Base-by-base conservation (phyloP, 1,284 basidiomycete genomes). In the Papiliotrema fonsecae region DNA sequence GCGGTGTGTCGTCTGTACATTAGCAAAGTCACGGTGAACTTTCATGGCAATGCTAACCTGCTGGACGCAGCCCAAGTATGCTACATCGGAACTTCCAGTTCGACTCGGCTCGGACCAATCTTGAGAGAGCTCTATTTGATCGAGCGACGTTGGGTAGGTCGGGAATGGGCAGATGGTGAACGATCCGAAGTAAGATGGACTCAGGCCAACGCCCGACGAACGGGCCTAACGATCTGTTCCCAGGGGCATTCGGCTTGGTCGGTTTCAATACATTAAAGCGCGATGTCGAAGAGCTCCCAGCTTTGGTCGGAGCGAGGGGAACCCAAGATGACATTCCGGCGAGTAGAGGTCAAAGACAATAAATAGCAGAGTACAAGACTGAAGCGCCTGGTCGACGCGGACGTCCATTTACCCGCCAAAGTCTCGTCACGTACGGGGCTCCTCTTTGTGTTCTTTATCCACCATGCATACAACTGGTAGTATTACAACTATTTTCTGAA, bases 191-290 rank as follows among this genome's bases (percentile, higher is more conserved):
- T 65, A 93, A 84, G 4, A 92, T 74, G 58, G 85, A 82, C 36
- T 81, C 78, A 10, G 91, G 88, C 25, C 93, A 81, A 26, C 81
- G 80, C 9, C 91, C 91, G 46, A 93, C 79, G 52, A 81, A 77
- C 37, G 63, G 64, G 1, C 78, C 76, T 30, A 57, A 32, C 16
- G 58, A 51, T 5, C 46, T 47, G 1, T 56, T 50, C 6, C 60
- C 61, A n/a, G 57, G 49, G 2, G 57, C 50, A 4, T 57, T 49
- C n/a, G 70, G 71, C 69, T 89, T 90, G 32, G 58, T 56, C 0
- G 65, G 69, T 45, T 70, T 71, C 41, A 73, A 62, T 13, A 71
- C 61, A 1, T 66, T 59, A 31, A 43, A 43, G 22, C 41, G 27
- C 11, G 16, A 18, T 7, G 28, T 19, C 10, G 41, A 19, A 19